Conservation (phyloP, 179 eudicot genomes). For the Actinidia arguta region DNA sequence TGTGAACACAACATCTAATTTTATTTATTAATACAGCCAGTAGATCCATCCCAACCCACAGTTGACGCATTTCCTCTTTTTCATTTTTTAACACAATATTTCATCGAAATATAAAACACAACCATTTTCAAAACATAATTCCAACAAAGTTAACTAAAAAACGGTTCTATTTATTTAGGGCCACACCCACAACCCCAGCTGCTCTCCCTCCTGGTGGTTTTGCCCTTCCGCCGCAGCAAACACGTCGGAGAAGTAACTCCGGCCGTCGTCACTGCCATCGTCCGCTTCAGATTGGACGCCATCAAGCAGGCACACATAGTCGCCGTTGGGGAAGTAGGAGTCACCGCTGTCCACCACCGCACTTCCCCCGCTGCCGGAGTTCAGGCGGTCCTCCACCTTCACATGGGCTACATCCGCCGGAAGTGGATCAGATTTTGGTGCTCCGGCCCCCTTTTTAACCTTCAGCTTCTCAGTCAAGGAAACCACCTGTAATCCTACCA, state of each 20-base stretch:
- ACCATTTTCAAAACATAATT: neutral
- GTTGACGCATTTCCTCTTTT: no score
- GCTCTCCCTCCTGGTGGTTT: slow-evolving; percentile 33
- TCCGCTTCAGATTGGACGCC: slow-evolving; percentile 44
- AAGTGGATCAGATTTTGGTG: slow-evolving; percentile 27
- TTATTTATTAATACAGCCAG: no score
- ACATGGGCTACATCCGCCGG: slow-evolving; percentile 26
- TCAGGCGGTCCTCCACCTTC: slow-evolving; percentile 60
- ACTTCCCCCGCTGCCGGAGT: slow-evolving; percentile 57
- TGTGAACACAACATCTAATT: no score
- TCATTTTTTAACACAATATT: no score
- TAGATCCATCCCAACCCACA: no score
- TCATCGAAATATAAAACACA: neutral
- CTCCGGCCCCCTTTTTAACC: slow-evolving; percentile 36
- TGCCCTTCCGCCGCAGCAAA: slow-evolving; percentile 32
- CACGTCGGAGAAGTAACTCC: slow-evolving; percentile 33
- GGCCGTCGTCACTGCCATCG: slow-evolving; percentile 43
- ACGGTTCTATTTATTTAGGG: slow-evolving; percentile 9
- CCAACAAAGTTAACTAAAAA: neutral
- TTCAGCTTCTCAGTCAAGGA: slow-evolving; percentile 56
- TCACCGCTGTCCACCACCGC: slow-evolving; percentile 65
- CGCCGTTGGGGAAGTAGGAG: slow-evolving; percentile 43
- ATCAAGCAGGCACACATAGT: slow-evolving; percentile 24
- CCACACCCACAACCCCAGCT: slow-evolving; percentile 62
- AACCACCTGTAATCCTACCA: slow-evolving; percentile 36